These are phyloP conservation scores for Trichoderma cornu-damae DNA, from an alignment of 2,329 filamentous ascomycete genomes.

Conservation along the genomic window DNA sequence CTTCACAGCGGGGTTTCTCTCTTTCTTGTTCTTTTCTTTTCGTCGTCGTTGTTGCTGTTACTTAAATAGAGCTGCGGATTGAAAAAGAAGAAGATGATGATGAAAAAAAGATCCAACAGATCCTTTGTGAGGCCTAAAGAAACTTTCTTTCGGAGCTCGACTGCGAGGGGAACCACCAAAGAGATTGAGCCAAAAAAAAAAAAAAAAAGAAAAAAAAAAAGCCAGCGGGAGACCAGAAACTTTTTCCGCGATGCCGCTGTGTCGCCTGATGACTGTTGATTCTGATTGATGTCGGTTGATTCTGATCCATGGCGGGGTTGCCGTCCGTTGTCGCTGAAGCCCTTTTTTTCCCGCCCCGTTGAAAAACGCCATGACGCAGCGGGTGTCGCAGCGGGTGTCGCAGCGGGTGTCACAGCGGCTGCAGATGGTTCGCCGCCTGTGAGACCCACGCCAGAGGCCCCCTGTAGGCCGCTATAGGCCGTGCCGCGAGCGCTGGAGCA, in stretches of 20 bases:
- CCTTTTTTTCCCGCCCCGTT: background rate
- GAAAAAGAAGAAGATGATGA: background rate
- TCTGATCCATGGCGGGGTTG: slow-evolving; percentile 14
- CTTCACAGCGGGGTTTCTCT: no score
- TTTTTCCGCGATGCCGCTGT: slow-evolving; percentile 11
- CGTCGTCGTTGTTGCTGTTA: no score
- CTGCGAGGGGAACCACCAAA: background rate
- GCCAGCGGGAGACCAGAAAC: background rate
- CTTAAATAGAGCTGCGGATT: background rate
- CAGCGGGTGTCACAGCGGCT: background rate
- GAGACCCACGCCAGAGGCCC: background rate
- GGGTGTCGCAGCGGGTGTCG: background rate
- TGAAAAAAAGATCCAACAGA: no score
- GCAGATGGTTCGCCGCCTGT: background rate
- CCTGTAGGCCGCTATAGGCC: background rate
- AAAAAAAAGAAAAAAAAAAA: no score
- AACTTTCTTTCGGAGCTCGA: background rate
- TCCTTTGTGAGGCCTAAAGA: no score
- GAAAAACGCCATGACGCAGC: slow-evolving; percentile 12
- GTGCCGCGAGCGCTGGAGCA: background rate
- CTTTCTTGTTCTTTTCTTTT: no score
- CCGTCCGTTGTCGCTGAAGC: slow-evolving; percentile 18
- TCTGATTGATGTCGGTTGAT: no score
- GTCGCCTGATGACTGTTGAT: slow-evolving; percentile 13
- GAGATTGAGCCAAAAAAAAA: background rate